These are phyloP conservation scores for Leccinum pachyderme DNA, from an alignment of 1,284 basidiomycete species.

Conservation along the genomic window DNA sequence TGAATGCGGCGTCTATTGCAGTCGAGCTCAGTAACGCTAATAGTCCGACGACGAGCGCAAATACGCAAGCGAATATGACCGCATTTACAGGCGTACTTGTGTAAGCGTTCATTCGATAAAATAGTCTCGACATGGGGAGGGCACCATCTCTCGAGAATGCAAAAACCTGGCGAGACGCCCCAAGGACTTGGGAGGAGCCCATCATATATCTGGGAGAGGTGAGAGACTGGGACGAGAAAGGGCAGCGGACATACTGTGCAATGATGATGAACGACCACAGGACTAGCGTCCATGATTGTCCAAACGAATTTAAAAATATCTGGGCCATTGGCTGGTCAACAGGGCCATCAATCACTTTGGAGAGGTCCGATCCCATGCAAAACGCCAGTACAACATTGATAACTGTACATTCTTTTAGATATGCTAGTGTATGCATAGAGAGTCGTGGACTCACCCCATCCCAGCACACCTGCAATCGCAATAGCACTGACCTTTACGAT, in stretches of 20 bases:
- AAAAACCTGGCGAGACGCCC: not conserved
- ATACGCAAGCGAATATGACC: not conserved
- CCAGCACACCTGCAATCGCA: not conserved
- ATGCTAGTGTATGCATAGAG: not conserved
- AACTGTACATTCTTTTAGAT: not conserved
- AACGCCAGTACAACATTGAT: not conserved
- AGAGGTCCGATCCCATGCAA: slow-evolving; percentile 1
- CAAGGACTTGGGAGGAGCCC: not conserved
- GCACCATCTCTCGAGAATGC: not conserved
- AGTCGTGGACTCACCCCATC: not conserved
- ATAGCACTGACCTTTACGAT: not conserved
- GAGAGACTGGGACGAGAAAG: not conserved
- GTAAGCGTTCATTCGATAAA: not conserved
- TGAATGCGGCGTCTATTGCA: not conserved
- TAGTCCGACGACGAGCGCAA: not conserved
- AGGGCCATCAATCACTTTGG: not conserved
- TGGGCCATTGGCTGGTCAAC: not conserved
- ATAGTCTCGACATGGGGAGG: not conserved
- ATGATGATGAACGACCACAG: slow-evolving; percentile 25
- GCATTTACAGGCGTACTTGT: not conserved
- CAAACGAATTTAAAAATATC: not conserved
- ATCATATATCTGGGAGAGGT: not conserved
- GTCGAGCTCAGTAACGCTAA: not conserved
- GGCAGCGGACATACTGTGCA: slow-evolving; percentile 17
- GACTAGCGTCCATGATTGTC: not conserved